These are phyloP conservation scores for Stachybotrys elegans DNA, from an alignment of 2,329 filamentous ascomycete genomes.

Conservation along the genomic window DNA sequence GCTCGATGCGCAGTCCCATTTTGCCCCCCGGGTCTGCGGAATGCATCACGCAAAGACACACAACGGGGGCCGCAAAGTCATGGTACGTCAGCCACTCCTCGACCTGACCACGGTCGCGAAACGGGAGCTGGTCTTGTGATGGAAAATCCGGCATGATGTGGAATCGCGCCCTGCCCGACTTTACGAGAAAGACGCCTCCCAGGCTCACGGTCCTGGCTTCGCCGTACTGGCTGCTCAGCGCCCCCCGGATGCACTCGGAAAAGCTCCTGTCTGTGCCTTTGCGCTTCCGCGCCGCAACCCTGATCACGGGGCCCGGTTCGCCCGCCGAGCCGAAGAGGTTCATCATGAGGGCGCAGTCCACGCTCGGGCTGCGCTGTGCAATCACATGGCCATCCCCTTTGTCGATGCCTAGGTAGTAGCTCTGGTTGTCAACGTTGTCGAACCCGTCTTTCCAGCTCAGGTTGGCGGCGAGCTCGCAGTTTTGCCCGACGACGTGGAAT, in stretches of 20 bases:
- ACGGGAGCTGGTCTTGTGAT: slow-evolving; percentile 15
- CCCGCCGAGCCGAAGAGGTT: slow-evolving; percentile 35
- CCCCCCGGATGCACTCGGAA: slow-evolving; percentile 24
- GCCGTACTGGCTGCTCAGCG: slow-evolving; percentile 24
- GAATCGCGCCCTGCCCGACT: slow-evolving; percentile 27
- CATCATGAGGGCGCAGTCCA: slow-evolving; percentile 35
- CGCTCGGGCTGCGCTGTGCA: slow-evolving; percentile 17
- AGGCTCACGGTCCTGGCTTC: slow-evolving; percentile 28
- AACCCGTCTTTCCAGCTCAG: slow-evolving; percentile 22
- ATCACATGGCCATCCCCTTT: slow-evolving; percentile 10
- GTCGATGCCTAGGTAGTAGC: slow-evolving; percentile 20
- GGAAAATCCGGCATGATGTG: slow-evolving; percentile 44
- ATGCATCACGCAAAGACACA: slow-evolving; percentile 36
- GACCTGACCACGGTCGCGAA: slow-evolving; percentile 21
- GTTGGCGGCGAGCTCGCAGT: slow-evolving; percentile 36
- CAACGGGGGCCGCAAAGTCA: slow-evolving; percentile 28
- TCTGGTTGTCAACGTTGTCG: slow-evolving; percentile 18
- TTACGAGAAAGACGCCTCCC: slow-evolving; percentile 35
- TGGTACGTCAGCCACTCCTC: slow-evolving; percentile 35
- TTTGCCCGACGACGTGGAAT: slow-evolving; percentile 34
- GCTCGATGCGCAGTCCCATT: slow-evolving; percentile 37
- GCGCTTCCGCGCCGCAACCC: slow-evolving; percentile 26
- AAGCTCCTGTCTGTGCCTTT: slow-evolving; percentile 21
- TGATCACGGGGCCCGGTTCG: slow-evolving; percentile 25
- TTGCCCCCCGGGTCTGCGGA: slow-evolving; percentile 32